A percentile compares a stretch with the other conserved stretches of the same genome.
Conservation (phyloP, 495 filamentous ascomycete genomes). For the Aspergillus biplanus region DNA sequence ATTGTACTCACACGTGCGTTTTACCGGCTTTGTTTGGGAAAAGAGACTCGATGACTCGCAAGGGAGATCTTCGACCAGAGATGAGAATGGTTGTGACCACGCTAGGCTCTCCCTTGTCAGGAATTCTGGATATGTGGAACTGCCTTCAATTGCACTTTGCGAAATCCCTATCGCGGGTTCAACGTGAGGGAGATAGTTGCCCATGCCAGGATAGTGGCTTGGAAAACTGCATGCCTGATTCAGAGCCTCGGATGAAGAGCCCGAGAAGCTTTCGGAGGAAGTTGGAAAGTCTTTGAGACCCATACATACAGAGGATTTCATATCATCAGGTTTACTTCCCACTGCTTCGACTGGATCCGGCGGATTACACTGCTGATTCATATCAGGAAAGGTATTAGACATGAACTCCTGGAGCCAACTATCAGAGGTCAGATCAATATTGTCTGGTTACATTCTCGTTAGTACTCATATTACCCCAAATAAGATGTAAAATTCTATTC, state of each 20-base stretch:
- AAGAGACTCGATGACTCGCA: slow-evolving; percentile 9
- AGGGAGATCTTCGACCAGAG: slow-evolving; percentile 4
- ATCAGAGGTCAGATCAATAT: slow-evolving; percentile 31
- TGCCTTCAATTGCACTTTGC: neutral
- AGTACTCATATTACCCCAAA: no score
- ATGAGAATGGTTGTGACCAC: slow-evolving; percentile 22
- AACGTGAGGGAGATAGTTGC: slow-evolving; percentile 3
- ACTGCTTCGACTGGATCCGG: slow-evolving; percentile 22
- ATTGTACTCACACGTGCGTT: slow-evolving; percentile 7
- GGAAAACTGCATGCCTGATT: slow-evolving; percentile 1
- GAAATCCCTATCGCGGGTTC: neutral
- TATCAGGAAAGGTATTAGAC: slow-evolving; percentile 24
- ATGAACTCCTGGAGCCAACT: slow-evolving; percentile 40
- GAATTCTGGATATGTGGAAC: slow-evolving; percentile 2
- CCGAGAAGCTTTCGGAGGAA: neutral
- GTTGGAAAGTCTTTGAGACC: slow-evolving; percentile 1
- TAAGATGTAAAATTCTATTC: no score
- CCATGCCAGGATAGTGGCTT: slow-evolving; percentile 9
- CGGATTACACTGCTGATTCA: slow-evolving; percentile 19
- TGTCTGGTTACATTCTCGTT: slow-evolving; percentile 13
- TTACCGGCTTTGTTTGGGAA: neutral
- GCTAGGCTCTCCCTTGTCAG: slow-evolving; percentile 9
- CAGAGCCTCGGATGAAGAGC: slow-evolving; percentile 10
- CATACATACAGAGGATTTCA: neutral
- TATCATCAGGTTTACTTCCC: slow-evolving; percentile 8